Evolutionary conservation across 140 eudicot species (phyloP).

Genomic region (Cichorium intybus): DNA sequence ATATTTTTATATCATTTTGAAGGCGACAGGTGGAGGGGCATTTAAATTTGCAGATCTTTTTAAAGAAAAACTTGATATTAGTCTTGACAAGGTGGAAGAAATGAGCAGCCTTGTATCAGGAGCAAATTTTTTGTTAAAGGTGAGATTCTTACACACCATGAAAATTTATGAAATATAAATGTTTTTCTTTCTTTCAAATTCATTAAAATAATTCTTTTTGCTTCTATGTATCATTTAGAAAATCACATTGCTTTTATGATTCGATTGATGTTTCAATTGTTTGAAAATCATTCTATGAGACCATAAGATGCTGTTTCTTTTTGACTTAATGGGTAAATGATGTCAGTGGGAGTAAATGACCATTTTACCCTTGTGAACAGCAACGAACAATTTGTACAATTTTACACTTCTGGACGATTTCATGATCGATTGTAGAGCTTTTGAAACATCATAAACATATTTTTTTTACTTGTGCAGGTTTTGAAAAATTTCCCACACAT

Average conservation of each 20-base stretch:
- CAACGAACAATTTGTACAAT: no score
- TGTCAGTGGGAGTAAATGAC: no score
- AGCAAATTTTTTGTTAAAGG: slow-evolving; percentile 90
- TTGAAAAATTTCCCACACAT: no score
- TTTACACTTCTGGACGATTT: no score
- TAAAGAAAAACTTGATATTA: slow-evolving; percentile 71
- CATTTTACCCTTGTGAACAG: no score
- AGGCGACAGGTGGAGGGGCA: slow-evolving; percentile 99
- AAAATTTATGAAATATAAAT: slow-evolving; percentile 1
- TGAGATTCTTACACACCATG: slow-evolving; percentile 27
- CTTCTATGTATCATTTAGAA: background rate
- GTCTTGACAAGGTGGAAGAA: slow-evolving; percentile 89
- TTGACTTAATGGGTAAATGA: background rate
- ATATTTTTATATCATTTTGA: slow-evolving; percentile 22
- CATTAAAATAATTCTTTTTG: slow-evolving; percentile 11
- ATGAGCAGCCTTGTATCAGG: slow-evolving; percentile 93
- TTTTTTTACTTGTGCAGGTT: no score
- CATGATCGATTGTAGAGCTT: no score
- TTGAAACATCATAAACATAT: no score
- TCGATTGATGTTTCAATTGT: background rate
- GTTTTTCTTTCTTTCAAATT: background rate
- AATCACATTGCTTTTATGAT: background rate
- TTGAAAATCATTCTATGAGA: background rate
- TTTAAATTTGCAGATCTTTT: slow-evolving; percentile 89
- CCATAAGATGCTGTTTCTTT: background rate